Evolutionary conservation across 768 basidiomycete genomes (phyloP).

Genomic region (Clitopilus passeckerianus): DNA sequence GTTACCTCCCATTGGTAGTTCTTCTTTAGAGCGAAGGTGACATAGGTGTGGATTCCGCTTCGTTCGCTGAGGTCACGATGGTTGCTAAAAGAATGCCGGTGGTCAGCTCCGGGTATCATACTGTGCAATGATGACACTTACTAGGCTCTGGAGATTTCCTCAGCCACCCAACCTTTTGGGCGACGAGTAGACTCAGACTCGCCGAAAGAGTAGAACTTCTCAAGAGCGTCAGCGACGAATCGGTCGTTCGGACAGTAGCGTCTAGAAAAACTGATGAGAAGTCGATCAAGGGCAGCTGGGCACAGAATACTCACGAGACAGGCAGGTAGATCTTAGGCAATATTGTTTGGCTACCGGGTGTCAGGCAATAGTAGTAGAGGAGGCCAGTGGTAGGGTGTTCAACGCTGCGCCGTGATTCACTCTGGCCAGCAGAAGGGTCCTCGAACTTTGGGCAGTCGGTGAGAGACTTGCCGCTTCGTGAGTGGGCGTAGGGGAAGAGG

Average conservation of each 20-base stretch:
- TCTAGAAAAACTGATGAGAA: conserved; percentile 7
- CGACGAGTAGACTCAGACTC: conserved; percentile 10
- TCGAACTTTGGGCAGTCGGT: conserved; percentile 5
- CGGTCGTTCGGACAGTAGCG: conserved; percentile 23
- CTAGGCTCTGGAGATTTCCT: conserved; percentile 21
- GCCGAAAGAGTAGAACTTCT: conserved; percentile 17
- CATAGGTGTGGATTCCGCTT: conserved; percentile 24
- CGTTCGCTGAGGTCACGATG: conserved; percentile 17
- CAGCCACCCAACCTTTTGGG: conserved; percentile 19
- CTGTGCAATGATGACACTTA: conserved; percentile 10
- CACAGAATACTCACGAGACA: conserved; percentile 19
- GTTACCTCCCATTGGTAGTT: conserved; percentile 24
- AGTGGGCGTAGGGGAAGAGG: conserved; percentile 22
- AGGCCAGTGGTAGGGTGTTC: conserved; percentile 22
- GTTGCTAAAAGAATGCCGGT: conserved; percentile 8
- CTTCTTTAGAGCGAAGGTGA: conserved; percentile 24
- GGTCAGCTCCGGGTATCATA: not conserved
- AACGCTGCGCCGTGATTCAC: conserved; percentile 6
- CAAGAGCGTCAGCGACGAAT: conserved; percentile 19
- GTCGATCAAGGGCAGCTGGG: not conserved
- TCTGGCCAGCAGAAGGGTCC: conserved; percentile 1
- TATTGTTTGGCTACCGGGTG: conserved; percentile 19
- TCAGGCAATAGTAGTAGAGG: conserved; percentile 24
- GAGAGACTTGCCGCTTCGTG: conserved; percentile 16
- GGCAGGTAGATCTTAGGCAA: conserved; percentile 27